A percentile compares a stretch with the other conserved stretches of the same genome.
Conservation (phyloP, 2,329 filamentous ascomycete genomes). For the Tolypocladium paradoxum region DNA sequence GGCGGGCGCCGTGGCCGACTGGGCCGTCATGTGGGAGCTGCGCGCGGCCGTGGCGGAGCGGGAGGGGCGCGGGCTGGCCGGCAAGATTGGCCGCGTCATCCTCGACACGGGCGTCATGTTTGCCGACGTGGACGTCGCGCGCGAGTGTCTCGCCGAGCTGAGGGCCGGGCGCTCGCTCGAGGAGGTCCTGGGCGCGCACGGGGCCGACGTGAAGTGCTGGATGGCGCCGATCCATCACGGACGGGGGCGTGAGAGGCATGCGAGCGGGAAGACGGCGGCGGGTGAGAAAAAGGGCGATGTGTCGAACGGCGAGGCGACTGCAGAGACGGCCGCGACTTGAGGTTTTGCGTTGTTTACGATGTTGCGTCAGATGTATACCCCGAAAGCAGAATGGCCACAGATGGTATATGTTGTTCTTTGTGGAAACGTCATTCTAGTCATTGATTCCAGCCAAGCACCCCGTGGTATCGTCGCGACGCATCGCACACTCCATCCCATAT, state of each 20-base stretch:
- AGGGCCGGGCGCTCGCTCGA: slow-evolving; percentile 28
- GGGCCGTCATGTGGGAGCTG: slow-evolving; percentile 22
- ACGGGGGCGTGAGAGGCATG: not conserved
- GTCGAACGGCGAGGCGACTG: not conserved
- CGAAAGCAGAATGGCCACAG: not conserved
- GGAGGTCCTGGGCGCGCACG: slow-evolving; percentile 7
- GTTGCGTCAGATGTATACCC: not conserved
- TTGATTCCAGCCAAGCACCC: not conserved
- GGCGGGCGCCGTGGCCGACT: slow-evolving; percentile 19
- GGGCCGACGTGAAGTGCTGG: not conserved
- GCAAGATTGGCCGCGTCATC: slow-evolving; percentile 18
- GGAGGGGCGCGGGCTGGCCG: slow-evolving; percentile 27
- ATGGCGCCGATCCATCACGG: not conserved
- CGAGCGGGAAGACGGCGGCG: not conserved
- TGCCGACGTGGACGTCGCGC: slow-evolving; percentile 36
- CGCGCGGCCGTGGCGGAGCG: slow-evolving; percentile 13
- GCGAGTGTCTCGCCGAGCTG: slow-evolving; percentile 33
- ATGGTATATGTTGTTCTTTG: not conserved
- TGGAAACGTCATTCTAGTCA: not conserved
- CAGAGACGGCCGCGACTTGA: not conserved
- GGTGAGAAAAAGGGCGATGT: not conserved
- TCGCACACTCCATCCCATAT: not conserved
- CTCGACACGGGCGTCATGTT: slow-evolving; percentile 26
- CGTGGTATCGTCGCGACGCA: not conserved
- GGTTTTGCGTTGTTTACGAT: not conserved